These are phyloP conservation scores for Neolentinus lepideus DNA, from an alignment of 1,284 basidiomycete genomes.

Conservation along the genomic window DNA sequence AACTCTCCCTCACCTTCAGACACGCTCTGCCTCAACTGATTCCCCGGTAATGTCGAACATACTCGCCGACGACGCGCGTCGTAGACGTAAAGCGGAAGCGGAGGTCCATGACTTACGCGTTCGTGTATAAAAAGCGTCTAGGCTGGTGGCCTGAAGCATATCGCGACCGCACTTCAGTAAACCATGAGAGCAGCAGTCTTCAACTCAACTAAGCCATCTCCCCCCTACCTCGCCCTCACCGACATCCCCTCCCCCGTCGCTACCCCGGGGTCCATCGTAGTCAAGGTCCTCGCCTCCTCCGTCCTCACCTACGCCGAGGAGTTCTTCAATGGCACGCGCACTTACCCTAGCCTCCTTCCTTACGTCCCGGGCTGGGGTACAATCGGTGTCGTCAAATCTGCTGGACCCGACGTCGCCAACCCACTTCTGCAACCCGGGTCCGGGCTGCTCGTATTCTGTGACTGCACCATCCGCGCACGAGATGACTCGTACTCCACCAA, in stretches of 20 bases:
- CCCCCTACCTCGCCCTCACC: not conserved
- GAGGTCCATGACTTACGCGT: no score
- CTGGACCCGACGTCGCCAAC: constrained; percentile 17
- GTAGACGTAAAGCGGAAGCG: no score
- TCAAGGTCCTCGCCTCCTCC: constrained; percentile 5
- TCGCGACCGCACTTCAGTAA: no score
- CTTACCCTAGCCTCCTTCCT: constrained; percentile 15
- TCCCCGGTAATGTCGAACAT: no score
- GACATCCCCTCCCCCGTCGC: not conserved
- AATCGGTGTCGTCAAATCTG: constrained; percentile 29
- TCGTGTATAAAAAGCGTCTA: no score
- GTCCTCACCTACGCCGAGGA: constrained; percentile 7
- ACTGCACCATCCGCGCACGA: constrained; percentile 15
- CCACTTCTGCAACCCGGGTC: constrained; percentile 22
- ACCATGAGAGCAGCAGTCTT: constrained; percentile 1
- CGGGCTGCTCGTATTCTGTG: constrained; percentile 35
- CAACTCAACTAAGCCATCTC: not conserved
- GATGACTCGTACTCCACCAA: constrained; percentile 4
- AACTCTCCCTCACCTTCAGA: not conserved
- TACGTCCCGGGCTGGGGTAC: constrained; percentile 46
- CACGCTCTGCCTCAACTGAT: no score
- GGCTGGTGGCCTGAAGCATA: no score
- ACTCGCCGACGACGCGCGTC: no score
- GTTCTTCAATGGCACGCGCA: constrained; percentile 5
- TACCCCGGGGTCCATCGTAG: not conserved